A percentile compares a stretch with the other conserved stretches of the same genome.
Evolutionary conservation across 1,284 basidiomycete genomes (phyloP).

Genomic region (Phellopilus nigrolimitatus): DNA sequence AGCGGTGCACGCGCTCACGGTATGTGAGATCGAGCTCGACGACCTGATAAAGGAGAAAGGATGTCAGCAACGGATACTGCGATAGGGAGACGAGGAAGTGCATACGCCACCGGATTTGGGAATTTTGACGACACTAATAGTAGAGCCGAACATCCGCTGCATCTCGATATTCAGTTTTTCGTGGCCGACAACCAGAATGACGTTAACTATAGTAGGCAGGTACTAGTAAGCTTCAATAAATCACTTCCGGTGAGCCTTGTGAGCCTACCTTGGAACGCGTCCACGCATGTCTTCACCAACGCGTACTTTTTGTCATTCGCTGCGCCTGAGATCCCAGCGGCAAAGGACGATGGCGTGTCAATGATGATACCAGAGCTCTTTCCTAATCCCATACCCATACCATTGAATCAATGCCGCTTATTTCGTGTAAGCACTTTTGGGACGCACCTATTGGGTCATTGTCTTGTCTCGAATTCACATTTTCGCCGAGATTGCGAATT

Average conservation of each 20-base stretch:
- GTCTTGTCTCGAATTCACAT: constrained; percentile 64
- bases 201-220: constrained; percentile 63
- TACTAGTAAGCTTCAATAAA: background rate
- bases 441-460: constrained; percentile 61
- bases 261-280: constrained; percentile 78
- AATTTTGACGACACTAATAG: constrained; percentile 79
- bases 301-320: constrained; percentile 65
- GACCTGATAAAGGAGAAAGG: constrained; percentile 45
- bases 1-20: constrained; percentile 73
- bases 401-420: background rate
- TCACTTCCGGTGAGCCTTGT: background rate
- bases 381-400: constrained; percentile 40
- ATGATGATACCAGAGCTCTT: constrained; percentile 78
- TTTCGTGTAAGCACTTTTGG: constrained; percentile 2
- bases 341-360: constrained; percentile 89
- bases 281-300: constrained; percentile 85
- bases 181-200: constrained; percentile 91
- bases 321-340: constrained; percentile 57
- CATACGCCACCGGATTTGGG: constrained; percentile 92
- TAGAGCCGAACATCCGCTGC: constrained; percentile 69
- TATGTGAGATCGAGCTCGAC: constrained; percentile 87
- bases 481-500: constrained; percentile 73
- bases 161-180: constrained; percentile 97
- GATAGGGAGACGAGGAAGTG: background rate
- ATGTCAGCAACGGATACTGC: background rate